Conservation (phyloP, 208 protist species). For the Balamuthia mandrillaris region DNA sequence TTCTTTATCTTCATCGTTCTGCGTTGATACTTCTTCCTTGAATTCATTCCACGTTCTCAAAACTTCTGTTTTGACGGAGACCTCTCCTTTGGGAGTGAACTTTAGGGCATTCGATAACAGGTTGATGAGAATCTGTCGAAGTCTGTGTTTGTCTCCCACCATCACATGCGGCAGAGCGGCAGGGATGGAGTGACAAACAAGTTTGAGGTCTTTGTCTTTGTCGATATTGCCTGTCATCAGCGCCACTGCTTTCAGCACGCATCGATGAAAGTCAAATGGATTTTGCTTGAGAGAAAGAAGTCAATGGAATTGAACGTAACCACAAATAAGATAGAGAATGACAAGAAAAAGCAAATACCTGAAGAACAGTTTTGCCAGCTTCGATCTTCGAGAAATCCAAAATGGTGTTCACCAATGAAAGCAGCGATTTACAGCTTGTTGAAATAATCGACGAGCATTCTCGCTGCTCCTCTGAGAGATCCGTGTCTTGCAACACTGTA, state of each 20-base stretch:
- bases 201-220: neutral
- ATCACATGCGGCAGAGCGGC: neutral
- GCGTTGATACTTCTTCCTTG: neutral
- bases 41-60: conserved; percentile 8
- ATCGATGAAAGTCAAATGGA: neutral
- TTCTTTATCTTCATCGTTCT: neutral
- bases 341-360: conserved; percentile 33
- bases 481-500: conserved; percentile 24
- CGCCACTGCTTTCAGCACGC: neutral
- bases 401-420: conserved; percentile 54
- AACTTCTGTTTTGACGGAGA: neutral
- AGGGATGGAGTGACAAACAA: neutral
- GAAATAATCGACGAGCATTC: conserved; percentile 51
- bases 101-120: conserved; percentile 50
- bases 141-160: conserved; percentile 33
- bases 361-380: conserved; percentile 33
- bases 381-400: conserved; percentile 60
- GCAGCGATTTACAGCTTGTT: conserved; percentile 30
- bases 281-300: neutral
- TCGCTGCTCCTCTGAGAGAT: neutral
- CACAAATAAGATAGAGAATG: neutral
- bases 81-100: conserved; percentile 43
- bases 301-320: too few relatives aligned
- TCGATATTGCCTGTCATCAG: conserved; percentile 14
- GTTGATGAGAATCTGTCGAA: conserved; percentile 48